Conservation (phyloP, 75 land plant genomes). For the Isoetes taiwanensis region DNA sequence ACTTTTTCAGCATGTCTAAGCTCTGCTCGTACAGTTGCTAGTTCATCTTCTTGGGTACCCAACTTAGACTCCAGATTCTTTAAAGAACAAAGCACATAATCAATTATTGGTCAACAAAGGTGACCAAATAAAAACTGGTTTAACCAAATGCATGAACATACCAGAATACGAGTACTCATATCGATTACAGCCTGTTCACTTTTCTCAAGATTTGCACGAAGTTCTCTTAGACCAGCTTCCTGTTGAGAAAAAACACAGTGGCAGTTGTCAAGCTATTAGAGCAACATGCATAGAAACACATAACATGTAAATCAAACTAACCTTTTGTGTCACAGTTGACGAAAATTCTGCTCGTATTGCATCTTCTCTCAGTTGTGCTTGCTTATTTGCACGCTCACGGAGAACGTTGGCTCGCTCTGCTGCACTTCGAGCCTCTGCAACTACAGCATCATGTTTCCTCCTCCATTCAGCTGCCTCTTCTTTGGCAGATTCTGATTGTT, state of each 20-base stretch:
- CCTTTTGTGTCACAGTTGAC: conserved; percentile 46
- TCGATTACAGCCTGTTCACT: conserved; percentile 47
- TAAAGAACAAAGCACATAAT: conserved; percentile 1
- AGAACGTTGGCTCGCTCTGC: conserved; percentile 46
- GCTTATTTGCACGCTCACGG: conserved; percentile 55
- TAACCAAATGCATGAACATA: too few relatives aligned
- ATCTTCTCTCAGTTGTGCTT: conserved; percentile 65
- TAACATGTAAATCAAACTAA: too few relatives aligned
- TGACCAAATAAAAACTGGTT: background rate
- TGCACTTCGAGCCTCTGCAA: conserved; percentile 48
- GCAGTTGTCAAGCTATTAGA: too few relatives aligned
- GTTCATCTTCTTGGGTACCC: conserved; percentile 39
- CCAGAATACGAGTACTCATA: conserved; percentile 50
- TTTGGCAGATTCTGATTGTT: conserved; percentile 70
- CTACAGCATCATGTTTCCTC: conserved; percentile 56
- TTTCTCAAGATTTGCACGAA: conserved; percentile 40
- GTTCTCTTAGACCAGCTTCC: conserved; percentile 60
- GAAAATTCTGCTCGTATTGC: conserved; percentile 55
- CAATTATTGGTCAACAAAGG: background rate
- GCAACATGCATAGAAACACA: too few relatives aligned
- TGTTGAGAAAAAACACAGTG: conserved; percentile 18
- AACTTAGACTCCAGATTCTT: conserved; percentile 61
- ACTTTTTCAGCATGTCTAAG: conserved; percentile 25
- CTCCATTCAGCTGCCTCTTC: conserved; percentile 93
- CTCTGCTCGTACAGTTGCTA: conserved; percentile 33